A percentile compares a stretch with the other conserved stretches of the same genome.
Evolutionary conservation across 352 stramenopile species (phyloP).

Genomic region (Phytophthora boehmeriae): DNA sequence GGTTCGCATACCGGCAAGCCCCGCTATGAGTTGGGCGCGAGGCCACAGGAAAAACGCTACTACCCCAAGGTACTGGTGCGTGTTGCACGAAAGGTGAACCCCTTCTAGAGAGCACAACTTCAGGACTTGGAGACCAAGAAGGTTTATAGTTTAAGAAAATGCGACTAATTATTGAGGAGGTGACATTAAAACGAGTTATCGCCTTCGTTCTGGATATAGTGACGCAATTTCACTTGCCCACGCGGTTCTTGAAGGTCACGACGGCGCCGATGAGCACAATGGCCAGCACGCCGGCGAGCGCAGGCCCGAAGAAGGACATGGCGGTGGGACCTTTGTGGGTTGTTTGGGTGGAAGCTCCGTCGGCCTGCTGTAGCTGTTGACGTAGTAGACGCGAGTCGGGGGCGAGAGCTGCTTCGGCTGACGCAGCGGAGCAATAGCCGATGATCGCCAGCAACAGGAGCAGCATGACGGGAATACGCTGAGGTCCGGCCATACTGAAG

Average conservation of each 20-base stretch:
- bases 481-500: constrained; percentile 14
- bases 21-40: constrained; percentile 39
- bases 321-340: constrained; percentile 22
- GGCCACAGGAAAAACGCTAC: constrained; percentile 45
- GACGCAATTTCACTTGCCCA: constrained; percentile 20
- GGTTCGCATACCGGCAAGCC: constrained; percentile 37
- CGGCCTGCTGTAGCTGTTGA: constrained; percentile 9
- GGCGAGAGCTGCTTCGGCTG: constrained; percentile 10
- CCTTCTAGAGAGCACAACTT: constrained; percentile 47
- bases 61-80: constrained; percentile 59
- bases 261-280: constrained; percentile 64
- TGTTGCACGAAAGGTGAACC: constrained; percentile 57
- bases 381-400: constrained; percentile 16
- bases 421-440: constrained; percentile 15
- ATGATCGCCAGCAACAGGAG: constrained; percentile 26
- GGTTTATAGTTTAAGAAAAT: constrained; percentile 12
- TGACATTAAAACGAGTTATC: too few species aligned
- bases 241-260: constrained; percentile 57
- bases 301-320: constrained; percentile 49
- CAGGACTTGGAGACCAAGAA: neutral
- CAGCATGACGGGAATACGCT: constrained; percentile 5
- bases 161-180: constrained; percentile 24
- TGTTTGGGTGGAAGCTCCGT: constrained; percentile 9
- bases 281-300: constrained; percentile 49
- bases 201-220: too few species aligned